These are phyloP conservation scores for Fraxinus albicans DNA, from an alignment of 305 asterid species.

Conservation along the genomic window DNA sequence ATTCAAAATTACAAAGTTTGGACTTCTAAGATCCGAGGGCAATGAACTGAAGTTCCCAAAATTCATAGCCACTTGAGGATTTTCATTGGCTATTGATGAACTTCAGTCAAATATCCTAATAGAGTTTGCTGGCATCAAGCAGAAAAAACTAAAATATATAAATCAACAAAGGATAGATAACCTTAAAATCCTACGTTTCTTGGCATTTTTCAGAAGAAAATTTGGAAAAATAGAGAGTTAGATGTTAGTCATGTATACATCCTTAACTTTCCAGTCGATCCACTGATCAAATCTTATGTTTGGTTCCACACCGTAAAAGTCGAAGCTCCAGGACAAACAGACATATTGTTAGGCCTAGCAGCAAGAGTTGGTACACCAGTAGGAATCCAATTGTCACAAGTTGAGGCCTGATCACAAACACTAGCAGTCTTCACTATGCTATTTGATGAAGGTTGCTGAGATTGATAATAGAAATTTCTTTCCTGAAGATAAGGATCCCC, in stretches of 20 bases:
- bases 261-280: conserved; percentile 5
- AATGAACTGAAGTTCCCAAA: conserved; percentile 57
- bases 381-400: conserved; percentile 53
- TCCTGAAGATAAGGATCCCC: conserved; percentile 42
- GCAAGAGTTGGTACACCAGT: conserved; percentile 45
- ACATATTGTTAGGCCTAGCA: conserved; percentile 30
- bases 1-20: conserved; percentile 48
- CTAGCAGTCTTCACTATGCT: conserved; percentile 17
- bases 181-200: conserved; percentile 13
- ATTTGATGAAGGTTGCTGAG: conserved; percentile 32
- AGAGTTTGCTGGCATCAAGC: conserved; percentile 25
- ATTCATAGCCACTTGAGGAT: conserved; percentile 45
- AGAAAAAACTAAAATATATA: conserved; percentile 21
- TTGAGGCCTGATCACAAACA: conserved; percentile 40
- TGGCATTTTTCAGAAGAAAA: not conserved
- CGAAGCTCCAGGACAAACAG: conserved; percentile 41
- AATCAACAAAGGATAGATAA: conserved; percentile 5
- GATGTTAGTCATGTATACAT: conserved; percentile 47
- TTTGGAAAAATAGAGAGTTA: conserved; percentile 3
- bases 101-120: conserved; percentile 34
- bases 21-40: conserved; percentile 37
- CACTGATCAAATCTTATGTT: conserved; percentile 9
- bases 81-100: conserved; percentile 45
- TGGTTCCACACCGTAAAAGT: conserved; percentile 60
- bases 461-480: conserved; percentile 41